Conservation (phyloP, 1,284 basidiomycete species). For the Leccinum subfulvum region DNA sequence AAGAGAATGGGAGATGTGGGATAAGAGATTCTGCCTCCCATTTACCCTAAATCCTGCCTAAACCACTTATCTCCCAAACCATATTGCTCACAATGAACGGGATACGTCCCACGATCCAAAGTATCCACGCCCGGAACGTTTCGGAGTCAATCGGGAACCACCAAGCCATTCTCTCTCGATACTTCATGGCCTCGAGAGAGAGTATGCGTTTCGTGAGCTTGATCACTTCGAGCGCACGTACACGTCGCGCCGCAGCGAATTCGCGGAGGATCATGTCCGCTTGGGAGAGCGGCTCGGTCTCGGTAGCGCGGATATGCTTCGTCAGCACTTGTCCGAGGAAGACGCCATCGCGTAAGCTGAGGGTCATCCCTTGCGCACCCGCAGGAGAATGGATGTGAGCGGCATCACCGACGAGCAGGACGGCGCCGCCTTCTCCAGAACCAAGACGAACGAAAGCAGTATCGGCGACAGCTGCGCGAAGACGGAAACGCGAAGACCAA, state of each 20-base stretch:
- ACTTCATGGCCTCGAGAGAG: no score
- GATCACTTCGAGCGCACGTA: neutral
- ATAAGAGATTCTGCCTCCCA: no score
- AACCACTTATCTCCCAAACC: no score
- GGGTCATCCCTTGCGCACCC: constrained; percentile 50
- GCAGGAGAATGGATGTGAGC: constrained; percentile 45
- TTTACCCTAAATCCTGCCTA: no score
- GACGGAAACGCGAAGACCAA: constrained; percentile 41
- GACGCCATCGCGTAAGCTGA: constrained; percentile 42
- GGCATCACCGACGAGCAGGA: constrained; percentile 41
- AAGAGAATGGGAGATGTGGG: no score
- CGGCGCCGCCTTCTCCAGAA: neutral
- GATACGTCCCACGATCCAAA: no score
- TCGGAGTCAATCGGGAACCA: constrained; percentile 22
- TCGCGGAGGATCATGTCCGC: neutral
- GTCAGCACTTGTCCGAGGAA: constrained; percentile 28
- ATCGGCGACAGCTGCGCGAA: constrained; percentile 36
- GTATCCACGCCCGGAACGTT: neutral
- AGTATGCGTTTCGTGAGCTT: neutral
- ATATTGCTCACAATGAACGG: no score
- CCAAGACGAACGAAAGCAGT: neutral
- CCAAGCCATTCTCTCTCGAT: constrained; percentile 9
- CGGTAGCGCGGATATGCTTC: constrained; percentile 19
- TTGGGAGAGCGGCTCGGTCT: neutral
- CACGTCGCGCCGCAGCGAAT: neutral